These are phyloP conservation scores for Tardiomyces depauwii DNA, from an alignment of 1,139 yeast genomes.

Conservation along the genomic window DNA sequence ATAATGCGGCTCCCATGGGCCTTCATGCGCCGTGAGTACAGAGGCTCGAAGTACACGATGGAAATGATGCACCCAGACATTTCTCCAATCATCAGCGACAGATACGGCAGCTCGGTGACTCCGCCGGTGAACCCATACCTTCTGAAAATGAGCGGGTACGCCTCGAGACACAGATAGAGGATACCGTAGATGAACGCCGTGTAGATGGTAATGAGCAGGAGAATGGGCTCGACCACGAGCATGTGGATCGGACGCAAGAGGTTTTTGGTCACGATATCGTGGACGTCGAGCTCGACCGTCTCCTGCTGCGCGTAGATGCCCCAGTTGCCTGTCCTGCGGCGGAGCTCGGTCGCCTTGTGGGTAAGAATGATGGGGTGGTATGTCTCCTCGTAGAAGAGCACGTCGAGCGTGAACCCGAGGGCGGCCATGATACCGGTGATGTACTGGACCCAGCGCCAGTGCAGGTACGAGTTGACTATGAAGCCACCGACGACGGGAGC, in stretches of 20 bases:
- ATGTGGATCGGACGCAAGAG: conserved; percentile 57
- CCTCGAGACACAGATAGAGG: conserved; percentile 66
- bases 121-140: conserved; percentile 46
- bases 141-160: conserved; percentile 64
- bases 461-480: conserved; percentile 25
- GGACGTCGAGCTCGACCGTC: conserved; percentile 47
- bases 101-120: conserved; percentile 32
- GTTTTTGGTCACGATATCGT: conserved; percentile 59
- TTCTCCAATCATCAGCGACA: conserved; percentile 41
- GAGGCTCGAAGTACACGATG: conserved; percentile 13
- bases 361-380: conserved; percentile 35
- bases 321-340: conserved; percentile 50
- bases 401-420: conserved; percentile 23
- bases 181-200: conserved; percentile 81
- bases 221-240: conserved; percentile 63
- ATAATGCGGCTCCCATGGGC: conserved; percentile 29
- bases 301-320: conserved; percentile 81
- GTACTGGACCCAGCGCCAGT: conserved; percentile 54
- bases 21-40: conserved; percentile 3
- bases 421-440: conserved; percentile 41
- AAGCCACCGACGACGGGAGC: conserved; percentile 48
- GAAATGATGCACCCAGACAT: conserved; percentile 21
- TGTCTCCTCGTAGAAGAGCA: conserved; percentile 36
- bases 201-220: conserved; percentile 57
- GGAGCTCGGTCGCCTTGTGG: conserved; percentile 35